Base-by-base conservation (phyloP, 257 asterid species). In the Lycium ferocissimum region DNA sequence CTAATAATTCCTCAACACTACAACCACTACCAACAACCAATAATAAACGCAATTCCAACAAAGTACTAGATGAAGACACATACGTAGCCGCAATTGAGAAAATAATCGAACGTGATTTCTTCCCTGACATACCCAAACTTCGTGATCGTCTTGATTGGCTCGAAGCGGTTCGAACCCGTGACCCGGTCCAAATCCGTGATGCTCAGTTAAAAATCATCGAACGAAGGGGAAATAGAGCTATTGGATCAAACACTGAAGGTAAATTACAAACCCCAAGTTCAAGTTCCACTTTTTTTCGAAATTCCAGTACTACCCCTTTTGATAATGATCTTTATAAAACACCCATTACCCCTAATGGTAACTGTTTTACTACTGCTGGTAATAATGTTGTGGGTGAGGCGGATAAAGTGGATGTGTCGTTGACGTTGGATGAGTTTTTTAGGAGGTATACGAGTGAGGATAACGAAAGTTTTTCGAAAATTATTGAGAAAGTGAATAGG, bases 121-220 rank as follows among this genome's bases (percentile, higher is more conserved):
- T 94, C 86, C 98, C 99, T 5, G 98, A 96, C 69, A 94, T 96
- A 53, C 93, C 98, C n/a, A 96, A 96, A 89, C 94, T 95, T 85
- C 94, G 94, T 18, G 98, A 96, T 89, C 99, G 98, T 56, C 95
- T 96, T 81, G 98, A 93, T 76, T 95, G 99, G 99, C 92, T 96
- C 58, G 95, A 95, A 88, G 98, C 98, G 35, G 90, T 92, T 67
- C 93, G 97, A 1, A 86, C 94, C 4, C 92, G 85, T 3, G 99
- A 96, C 33, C 98, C 99, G 1, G 92, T 95, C 2, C 97, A 87
- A 75, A 95, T 96, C 84, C 95, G 99, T 9, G 98, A 96, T 38
- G 97, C 98, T 38, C 98, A 96, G 92, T 91, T 96, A 83, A 95
- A 96, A 87, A 96, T 96, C 62, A 88, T 96, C 12, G 98, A 96